Evolutionary conservation across 106 monocot species (phyloP), one percentile per base, ranked within the genome.

Genomic region (Gastrodia elata): DNA sequence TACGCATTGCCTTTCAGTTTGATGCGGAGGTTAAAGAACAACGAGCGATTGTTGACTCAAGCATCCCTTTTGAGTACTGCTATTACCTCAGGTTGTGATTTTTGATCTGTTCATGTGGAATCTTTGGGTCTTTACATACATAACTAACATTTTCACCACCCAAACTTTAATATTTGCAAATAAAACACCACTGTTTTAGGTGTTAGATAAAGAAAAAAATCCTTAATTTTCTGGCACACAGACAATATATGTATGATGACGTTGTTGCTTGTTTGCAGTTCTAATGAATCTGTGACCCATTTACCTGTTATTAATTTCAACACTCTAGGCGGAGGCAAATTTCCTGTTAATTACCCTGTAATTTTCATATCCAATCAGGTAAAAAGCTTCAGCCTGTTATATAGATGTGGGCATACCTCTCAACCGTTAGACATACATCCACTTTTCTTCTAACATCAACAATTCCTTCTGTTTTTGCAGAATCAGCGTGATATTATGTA

Each of bases 51-150:
- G 39, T 75, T 27, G 81, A 79, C 75, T 6, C 80, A 8, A 73
- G 57, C 32, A 68, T 83, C 65, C 86, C 90, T 44, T 97, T 97
- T 55, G 93, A 97, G 59, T 87, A 86, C 80, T 97, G 97, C 68
- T 97, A 93, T 83, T 13, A 64, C 8, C 48, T 83, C 59, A 87
- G 87, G 87, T 87, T 68, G 75, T 68, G 65, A 65, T 56, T 15
- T n/a, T 83, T 43, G 28, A 44, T 32, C 25, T 39, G 35, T 32
- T 37, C 37, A 18, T 40, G 69, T 39, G 38, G 40, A 69, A 69
- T 37, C 4, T 32, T 13, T 42, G n/a, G n/a, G n/a, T n/a, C n/a
- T 11, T 58, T 80, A 15, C 5, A 25, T n/a, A n/a, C n/a, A n/a
- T n/a, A n/a, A n/a, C n/a, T n/a, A n/a, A n/a, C n/a, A n/a, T n/a